A percentile compares a stretch with the other conserved stretches of the same genome.
Conservation (phyloP, 331 rosid species). For the Rosa hybrid region DNA sequence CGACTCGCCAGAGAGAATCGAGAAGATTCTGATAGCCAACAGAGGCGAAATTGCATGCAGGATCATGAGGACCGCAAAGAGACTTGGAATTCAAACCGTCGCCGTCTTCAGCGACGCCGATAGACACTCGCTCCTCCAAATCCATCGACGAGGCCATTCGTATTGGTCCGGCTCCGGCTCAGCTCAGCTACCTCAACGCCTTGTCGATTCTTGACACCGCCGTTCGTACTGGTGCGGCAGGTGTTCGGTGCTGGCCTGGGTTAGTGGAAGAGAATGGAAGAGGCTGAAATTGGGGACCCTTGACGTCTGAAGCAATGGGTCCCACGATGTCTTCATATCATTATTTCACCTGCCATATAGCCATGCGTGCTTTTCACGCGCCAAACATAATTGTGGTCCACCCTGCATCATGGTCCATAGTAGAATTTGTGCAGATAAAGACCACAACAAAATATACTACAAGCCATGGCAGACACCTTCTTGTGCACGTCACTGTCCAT, state of each 20-base stretch:
- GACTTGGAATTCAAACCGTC: conserved; percentile 88
- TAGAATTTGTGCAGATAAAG: too few species aligned
- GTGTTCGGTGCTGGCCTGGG: conserved; percentile 22
- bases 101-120: conserved; percentile 92
- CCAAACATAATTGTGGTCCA: too few species aligned
- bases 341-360: too few species aligned
- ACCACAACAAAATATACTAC: too few species aligned
- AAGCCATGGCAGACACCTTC: too few species aligned
- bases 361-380: too few species aligned
- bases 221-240: conserved; percentile 83
- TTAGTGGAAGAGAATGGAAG: too few species aligned
- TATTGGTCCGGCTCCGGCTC: conserved; percentile 79
- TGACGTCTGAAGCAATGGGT: too few species aligned
- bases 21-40: conserved; percentile 85
- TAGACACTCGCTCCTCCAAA: conserved; percentile 61
- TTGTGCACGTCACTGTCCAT: too few species aligned
- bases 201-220: conserved; percentile 76
- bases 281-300: too few species aligned
- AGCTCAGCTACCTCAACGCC: conserved; percentile 78
- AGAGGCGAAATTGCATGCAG: conserved; percentile 97
- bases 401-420: too few species aligned
- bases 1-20: conserved; percentile 38
- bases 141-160: conserved; percentile 82
- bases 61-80: conserved; percentile 74
- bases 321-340: too few species aligned